Base-by-base conservation (phyloP, 2,329 filamentous ascomycete species). In the Claviceps sp. region DNA sequence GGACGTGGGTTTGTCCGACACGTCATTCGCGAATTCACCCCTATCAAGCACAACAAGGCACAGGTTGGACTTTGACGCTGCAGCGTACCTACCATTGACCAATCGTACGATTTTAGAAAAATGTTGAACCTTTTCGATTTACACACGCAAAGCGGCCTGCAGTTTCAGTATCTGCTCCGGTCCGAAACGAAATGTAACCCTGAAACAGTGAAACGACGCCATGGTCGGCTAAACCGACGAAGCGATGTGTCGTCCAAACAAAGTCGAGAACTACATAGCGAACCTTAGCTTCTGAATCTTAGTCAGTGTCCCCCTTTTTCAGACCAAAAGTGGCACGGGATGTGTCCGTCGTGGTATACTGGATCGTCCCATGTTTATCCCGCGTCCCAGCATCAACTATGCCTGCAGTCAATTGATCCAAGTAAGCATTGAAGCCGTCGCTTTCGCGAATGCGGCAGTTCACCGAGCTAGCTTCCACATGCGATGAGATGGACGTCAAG, bases 391-490 rank as follows among this genome's bases (percentile, higher is more conserved):
- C 51, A n/a, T 64, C 58, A 9, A 67, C 55, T 46, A 67, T 55
- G 0, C 65, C 65, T 5, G 55, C 65, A 0, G 65, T 65, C 34
- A 67, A 52, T 52, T 67, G 64, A 47, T 67, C 61, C 46, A 67
- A 48, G 43, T 60, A 67, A 1, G 59, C 55, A 3, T 57, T 56
- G 43, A 61, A 77, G 14, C 66, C 61, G 11, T 67, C 61, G 0
- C 68, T 65, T 3, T 71, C 58, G 4, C 72, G 70, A 26, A 78
- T 66, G 6, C 60, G 61, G 63, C 76, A 78, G 20, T 62, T 63
- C 37, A 54, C 58, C 2, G 66, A 64, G 50, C 67, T 68, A 1
- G 70, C 66, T 57, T 80, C 76, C 22, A 67, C 70, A 55, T 81
- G 78, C 47, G 69, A 65, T 3, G 72, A 68, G 37, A 79, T 68